Percentiles rank a stretch among this genome's conserved stretches.
These are phyloP conservation scores for Dryadomyces quercus-mongolicae DNA, from an alignment of 2,329 filamentous ascomycete species.

Conservation along the genomic window DNA sequence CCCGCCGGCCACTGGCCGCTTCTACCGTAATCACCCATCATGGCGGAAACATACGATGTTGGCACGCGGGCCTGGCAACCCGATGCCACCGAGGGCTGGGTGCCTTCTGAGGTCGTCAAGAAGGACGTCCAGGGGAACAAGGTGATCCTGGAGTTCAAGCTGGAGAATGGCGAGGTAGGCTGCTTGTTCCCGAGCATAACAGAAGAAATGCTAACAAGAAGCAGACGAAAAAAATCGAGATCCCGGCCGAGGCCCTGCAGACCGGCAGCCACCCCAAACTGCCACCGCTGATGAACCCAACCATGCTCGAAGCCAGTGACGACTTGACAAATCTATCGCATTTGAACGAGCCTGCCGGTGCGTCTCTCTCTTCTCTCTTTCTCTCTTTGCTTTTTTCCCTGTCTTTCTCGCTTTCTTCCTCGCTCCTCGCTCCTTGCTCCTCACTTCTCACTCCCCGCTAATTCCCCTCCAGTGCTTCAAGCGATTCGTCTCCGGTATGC, in stretches of 20 bases:
- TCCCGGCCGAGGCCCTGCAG: slow-evolving; percentile 64
- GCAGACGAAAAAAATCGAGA: slow-evolving; percentile 69
- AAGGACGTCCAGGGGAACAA: slow-evolving; percentile 78
- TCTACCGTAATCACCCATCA: slow-evolving; percentile 26
- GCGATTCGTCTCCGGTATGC: slow-evolving; percentile 94
- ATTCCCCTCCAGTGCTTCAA: slow-evolving; percentile 59
- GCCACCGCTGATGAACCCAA: slow-evolving; percentile 92
- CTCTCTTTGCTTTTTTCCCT: not conserved
- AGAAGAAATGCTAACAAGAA: not conserved
- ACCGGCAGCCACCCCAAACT: slow-evolving; percentile 65
- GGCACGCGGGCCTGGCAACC: slow-evolving; percentile 98
- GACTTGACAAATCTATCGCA: slow-evolving; percentile 95
- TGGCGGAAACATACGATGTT: slow-evolving; percentile 93
- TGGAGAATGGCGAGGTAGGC: slow-evolving; percentile 83
- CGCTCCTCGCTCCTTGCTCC: too few species aligned
- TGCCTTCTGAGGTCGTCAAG: slow-evolving; percentile 85
- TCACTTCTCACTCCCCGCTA: too few species aligned
- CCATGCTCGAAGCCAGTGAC: slow-evolving; percentile 96
- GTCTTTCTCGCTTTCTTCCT: slow-evolving; percentile 6
- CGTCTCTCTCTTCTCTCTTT: slow-evolving; percentile 15
- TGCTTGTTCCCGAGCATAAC: slow-evolving; percentile 5
- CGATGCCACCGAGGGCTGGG: slow-evolving; percentile 90
- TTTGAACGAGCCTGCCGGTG: slow-evolving; percentile 95
- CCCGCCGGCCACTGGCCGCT: slow-evolving; percentile 11
- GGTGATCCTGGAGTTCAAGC: slow-evolving; percentile 72